Conservation (phyloP, 2,329 filamentous ascomycete genomes). For the Pestalotiopsis sp. region DNA sequence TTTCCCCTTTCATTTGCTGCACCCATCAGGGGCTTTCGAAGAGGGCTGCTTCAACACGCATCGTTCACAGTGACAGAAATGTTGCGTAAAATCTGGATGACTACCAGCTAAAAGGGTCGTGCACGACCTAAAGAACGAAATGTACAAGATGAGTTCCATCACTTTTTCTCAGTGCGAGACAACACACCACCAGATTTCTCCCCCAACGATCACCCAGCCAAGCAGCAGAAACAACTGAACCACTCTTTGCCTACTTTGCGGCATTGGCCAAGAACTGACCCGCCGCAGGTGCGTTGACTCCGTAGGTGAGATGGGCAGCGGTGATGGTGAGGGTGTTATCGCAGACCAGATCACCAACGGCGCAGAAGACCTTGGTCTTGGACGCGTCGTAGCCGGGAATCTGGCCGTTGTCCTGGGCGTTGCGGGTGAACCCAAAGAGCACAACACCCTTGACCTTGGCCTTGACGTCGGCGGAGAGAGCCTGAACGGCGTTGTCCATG, state of each 20-base stretch:
- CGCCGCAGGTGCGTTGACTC: conserved; percentile 19
- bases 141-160: no score
- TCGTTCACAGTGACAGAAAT: no score
- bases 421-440: conserved; percentile 40
- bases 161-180: background rate
- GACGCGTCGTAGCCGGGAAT: conserved; percentile 37
- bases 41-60: no score
- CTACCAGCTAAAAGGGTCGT: no score
- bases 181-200: background rate
- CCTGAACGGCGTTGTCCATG: conserved; percentile 39
- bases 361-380: conserved; percentile 44
- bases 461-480: conserved; percentile 24
- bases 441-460: conserved; percentile 37
- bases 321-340: conserved; percentile 35
- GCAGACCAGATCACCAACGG: conserved; percentile 40
- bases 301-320: conserved; percentile 39
- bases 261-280: conserved; percentile 22
- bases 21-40: no score
- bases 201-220: background rate
- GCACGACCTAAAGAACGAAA: no score
- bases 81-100: no score
- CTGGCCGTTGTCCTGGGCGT: conserved; percentile 35
- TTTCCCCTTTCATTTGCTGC: no score
- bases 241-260: background rate
- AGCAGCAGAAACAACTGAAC: background rate